Evolutionary conservation across 306 rosid genomes (phyloP).

Genomic region (Astragalus membranaceus): DNA sequence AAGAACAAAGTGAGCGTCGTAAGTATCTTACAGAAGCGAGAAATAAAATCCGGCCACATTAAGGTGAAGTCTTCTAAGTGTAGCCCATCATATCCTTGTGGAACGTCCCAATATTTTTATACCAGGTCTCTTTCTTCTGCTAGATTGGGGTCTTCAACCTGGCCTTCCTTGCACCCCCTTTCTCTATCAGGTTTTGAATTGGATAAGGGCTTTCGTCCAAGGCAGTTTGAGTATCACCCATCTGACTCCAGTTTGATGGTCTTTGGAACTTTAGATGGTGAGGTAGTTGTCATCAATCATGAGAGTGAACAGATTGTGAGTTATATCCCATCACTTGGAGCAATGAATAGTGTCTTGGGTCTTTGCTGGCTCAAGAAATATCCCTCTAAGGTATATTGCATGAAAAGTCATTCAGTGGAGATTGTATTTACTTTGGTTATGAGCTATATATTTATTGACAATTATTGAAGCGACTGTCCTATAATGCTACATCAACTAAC

Average conservation of each 20-base stretch:
- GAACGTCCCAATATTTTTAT: slow-evolving; percentile 50
- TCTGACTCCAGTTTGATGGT: slow-evolving; percentile 70
- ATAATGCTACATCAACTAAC: neutral
- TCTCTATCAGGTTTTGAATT: slow-evolving; percentile 39
- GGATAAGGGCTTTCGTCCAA: slow-evolving; percentile 60
- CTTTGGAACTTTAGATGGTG: slow-evolving; percentile 85
- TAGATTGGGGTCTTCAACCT: slow-evolving; percentile 67
- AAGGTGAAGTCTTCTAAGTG: slow-evolving; percentile 25
- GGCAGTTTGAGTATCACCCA: slow-evolving; percentile 91
- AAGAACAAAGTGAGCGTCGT: slow-evolving; percentile 59
- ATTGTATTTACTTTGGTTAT: neutral
- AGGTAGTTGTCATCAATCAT: slow-evolving; percentile 74
- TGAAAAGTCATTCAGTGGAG: slow-evolving; percentile 1
- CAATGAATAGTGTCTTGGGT: slow-evolving; percentile 78
- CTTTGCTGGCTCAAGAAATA: slow-evolving; percentile 83
- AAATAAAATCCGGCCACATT: slow-evolving; percentile 48
- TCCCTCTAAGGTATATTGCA: slow-evolving; percentile 67
- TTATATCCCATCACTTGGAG: slow-evolving; percentile 72
- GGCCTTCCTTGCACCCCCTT: slow-evolving; percentile 70
- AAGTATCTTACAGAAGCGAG: slow-evolving; percentile 58
- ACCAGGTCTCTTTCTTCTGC: slow-evolving; percentile 74
- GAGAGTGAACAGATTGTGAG: slow-evolving; percentile 56
- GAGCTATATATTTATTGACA: neutral
- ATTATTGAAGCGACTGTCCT: slow-evolving; percentile 4
- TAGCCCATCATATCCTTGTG: slow-evolving; percentile 30